phyloP scores from a whole-genome alignment of 1,139 yeast genomes.

The Debaryomyces sp. region DNA sequence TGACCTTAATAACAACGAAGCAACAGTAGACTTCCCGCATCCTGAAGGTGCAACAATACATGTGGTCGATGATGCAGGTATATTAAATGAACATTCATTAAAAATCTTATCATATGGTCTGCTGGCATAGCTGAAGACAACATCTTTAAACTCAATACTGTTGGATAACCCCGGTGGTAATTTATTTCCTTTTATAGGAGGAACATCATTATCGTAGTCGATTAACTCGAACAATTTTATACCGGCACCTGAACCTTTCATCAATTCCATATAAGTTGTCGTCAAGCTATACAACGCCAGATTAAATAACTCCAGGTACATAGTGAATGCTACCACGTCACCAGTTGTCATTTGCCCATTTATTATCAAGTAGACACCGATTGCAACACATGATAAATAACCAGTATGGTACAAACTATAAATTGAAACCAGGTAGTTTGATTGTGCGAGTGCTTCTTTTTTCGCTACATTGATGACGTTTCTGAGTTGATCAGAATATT shows the following conservation, averaged over 20 bases:
- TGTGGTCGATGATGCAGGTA: slow-evolving; percentile 74
- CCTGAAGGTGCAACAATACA: slow-evolving; percentile 94
- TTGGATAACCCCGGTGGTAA: slow-evolving; percentile 49
- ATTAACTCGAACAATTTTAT: slow-evolving; percentile 49
- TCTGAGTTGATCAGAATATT: slow-evolving; percentile 44
- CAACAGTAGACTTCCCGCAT: slow-evolving; percentile 86
- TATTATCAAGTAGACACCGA: slow-evolving; percentile 47
- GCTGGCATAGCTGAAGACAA: slow-evolving; percentile 83
- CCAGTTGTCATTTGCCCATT: slow-evolving; percentile 49
- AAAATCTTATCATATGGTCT: slow-evolving; percentile 77
- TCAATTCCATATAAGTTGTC: slow-evolving; percentile 55
- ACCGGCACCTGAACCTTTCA: slow-evolving; percentile 61
- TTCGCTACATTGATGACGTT: slow-evolving; percentile 47
- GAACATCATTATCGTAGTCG: slow-evolving; percentile 47
- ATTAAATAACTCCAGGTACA: slow-evolving; percentile 53
- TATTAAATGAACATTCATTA: slow-evolving; percentile 59
- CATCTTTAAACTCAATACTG: slow-evolving; percentile 65
- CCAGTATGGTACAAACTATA: slow-evolving; percentile 50
- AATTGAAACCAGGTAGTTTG: slow-evolving; percentile 49
- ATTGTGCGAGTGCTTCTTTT: slow-evolving; percentile 51
- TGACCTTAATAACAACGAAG: slow-evolving; percentile 70
- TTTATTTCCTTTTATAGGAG: slow-evolving; percentile 44
- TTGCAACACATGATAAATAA: slow-evolving; percentile 47
- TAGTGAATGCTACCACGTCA: slow-evolving; percentile 51
- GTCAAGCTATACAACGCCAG: slow-evolving; percentile 53